Evolutionary conservation across 176 grass and related monocot species (phyloP), one percentile per base, ranked within the genome.

Genomic region (Tuctoria greenei): DNA sequence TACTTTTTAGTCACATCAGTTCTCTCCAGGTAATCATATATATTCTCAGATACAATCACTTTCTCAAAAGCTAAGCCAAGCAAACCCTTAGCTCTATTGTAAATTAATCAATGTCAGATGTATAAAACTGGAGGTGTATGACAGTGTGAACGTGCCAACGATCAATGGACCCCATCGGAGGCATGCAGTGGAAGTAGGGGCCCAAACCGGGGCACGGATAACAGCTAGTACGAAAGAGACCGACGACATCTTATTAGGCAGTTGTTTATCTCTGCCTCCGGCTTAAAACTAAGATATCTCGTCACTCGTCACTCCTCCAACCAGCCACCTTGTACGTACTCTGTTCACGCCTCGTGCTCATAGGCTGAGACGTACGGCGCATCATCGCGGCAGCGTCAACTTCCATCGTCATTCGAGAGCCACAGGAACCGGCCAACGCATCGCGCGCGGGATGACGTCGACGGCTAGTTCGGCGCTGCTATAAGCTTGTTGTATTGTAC

Each of bases 351-450:
- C 35, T 2, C n/a, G 0, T 26, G 37, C 71, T 42, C 14, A 16
- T 18, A 74, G 18, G 69, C 50, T 39, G 58, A 34, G 13, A n/a
- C n/a, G n/a, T n/a, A 6, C 12, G 57, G 23, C 46, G 11, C 69
- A 34, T 54, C 69, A 39, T 28, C 31, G 31, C 23, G 17, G 15
- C 51, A 61, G 62, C 49, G 40, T 75, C 72, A 67, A 60, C n/a
- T 35, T n/a, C n/a, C n/a, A n/a, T n/a, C n/a, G n/a, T 40, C 28
- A 56, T 0, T 24, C 8, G 21, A n/a, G 46, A 13, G 44, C 46
- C 20, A 31, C n/a, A 60, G 73, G 65, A 76, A 62, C 64, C 1
- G 17, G 73, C 55, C 81, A 83, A 77, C 43, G 73, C 81, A 83
- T 52, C n/a, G n/a, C n/a, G n/a, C 35, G 3, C 38, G 31, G 26